These are phyloP conservation scores for Fraxinus paxiana DNA, from an alignment of 305 asterid genomes.

Conservation along the genomic window DNA sequence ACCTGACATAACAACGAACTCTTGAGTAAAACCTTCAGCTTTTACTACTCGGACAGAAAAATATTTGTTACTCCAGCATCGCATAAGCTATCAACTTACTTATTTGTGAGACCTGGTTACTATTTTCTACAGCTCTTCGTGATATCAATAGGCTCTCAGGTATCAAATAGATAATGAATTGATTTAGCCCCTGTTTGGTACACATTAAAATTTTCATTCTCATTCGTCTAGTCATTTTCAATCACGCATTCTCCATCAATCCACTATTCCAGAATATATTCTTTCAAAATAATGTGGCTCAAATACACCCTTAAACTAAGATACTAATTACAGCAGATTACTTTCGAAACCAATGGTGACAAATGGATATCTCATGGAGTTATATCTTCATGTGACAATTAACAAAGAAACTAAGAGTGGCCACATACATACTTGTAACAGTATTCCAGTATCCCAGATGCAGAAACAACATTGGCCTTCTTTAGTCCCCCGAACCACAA, in stretches of 20 bases:
- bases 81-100: neutral
- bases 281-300: too few relatives aligned
- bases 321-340: neutral
- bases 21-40: neutral
- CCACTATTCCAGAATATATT: too few relatives aligned
- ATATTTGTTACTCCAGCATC: neutral
- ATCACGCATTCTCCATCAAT: too few relatives aligned
- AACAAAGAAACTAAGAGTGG: neutral
- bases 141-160: neutral
- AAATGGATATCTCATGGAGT: neutral
- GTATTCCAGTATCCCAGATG: conserved; percentile 78
- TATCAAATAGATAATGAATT: neutral
- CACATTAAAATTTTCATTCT: too few relatives aligned
- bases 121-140: neutral
- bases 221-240: too few relatives aligned
- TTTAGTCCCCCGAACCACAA: conserved; percentile 58
- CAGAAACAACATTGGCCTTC: conserved; percentile 61
- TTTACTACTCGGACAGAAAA: neutral
- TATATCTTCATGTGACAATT: neutral
- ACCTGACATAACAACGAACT: neutral
- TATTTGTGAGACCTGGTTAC: neutral
- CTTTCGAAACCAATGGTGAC: neutral
- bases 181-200: neutral
- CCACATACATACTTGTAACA: conserved; percentile 66
- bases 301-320: neutral